A percentile compares a stretch with the other conserved stretches of the same genome.
phyloP scores from a whole-genome alignment of 208 protist species.

The Vickermania spadyakhi region DNA sequence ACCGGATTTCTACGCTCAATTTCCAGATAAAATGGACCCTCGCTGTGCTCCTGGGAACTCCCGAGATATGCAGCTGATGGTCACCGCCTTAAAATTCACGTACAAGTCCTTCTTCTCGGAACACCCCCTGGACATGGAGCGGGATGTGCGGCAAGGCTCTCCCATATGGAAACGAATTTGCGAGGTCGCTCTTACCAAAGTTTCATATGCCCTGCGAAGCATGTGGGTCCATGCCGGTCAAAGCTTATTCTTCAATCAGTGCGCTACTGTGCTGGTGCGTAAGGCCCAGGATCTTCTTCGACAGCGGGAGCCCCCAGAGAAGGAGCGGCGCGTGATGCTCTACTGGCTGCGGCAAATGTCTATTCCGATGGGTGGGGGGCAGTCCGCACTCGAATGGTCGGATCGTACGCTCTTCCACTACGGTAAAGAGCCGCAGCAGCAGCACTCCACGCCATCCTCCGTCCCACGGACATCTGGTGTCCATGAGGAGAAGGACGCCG shows the following conservation, averaged over 20 bases:
- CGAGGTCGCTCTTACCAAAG: constrained; percentile 42
- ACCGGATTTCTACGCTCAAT: constrained; percentile 33
- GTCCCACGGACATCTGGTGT: no score
- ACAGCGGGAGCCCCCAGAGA: neutral
- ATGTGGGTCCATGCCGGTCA: constrained; percentile 79
- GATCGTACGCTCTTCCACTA: neutral
- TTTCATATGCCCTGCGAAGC: constrained; percentile 42
- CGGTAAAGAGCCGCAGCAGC: no score
- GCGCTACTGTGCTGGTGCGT: constrained; percentile 11
- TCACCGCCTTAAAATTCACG: constrained; percentile 39
- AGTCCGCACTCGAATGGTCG: neutral
- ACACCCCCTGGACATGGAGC: constrained; percentile 9
- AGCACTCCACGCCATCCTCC: no score
- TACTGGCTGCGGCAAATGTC: neutral
- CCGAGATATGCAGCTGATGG: constrained; percentile 57
- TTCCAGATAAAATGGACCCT: constrained; percentile 52
- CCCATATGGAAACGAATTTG: constrained; percentile 47
- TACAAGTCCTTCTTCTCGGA: constrained; percentile 50
- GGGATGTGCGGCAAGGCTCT: constrained; percentile 28
- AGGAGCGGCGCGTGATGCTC: neutral
- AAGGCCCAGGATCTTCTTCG: constrained; percentile 2
- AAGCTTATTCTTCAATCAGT: constrained; percentile 70
- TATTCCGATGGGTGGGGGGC: neutral
- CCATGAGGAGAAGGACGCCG: no score
- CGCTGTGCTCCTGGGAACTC: constrained; percentile 32